phyloP scores from a whole-genome alignment of 805 yeast species.

The Huiozyma naganishii region DNA sequence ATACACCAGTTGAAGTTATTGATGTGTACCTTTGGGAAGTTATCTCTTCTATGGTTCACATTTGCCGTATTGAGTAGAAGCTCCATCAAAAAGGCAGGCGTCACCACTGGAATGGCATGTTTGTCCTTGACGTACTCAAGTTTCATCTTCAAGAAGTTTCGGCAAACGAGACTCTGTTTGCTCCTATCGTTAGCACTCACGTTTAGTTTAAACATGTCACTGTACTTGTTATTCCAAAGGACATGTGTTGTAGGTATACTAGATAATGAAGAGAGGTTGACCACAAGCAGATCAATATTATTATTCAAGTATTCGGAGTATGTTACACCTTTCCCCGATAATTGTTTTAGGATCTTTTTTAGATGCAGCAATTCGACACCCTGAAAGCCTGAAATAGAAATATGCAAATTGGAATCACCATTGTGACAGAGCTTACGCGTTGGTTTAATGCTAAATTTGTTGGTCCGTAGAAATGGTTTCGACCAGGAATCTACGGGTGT shows the following conservation, averaged over 20 bases:
- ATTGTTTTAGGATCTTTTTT: slow-evolving; percentile 44
- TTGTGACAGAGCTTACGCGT: slow-evolving; percentile 13
- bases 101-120: slow-evolving; percentile 24
- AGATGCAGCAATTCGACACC: slow-evolving; percentile 70
- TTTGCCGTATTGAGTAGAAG: slow-evolving; percentile 9
- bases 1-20: slow-evolving; percentile 27
- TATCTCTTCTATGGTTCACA: background rate
- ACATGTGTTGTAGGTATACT: slow-evolving; percentile 18
- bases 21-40: slow-evolving; percentile 7
- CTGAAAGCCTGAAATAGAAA: slow-evolving; percentile 62
- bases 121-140: slow-evolving; percentile 22
- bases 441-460: slow-evolving; percentile 20
- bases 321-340: slow-evolving; percentile 31
- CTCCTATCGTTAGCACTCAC: slow-evolving; percentile 5
- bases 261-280: slow-evolving; percentile 21
- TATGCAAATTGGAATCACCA: slow-evolving; percentile 8
- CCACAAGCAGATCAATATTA: slow-evolving; percentile 21
- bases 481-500: slow-evolving; percentile 52
- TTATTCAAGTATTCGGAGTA: slow-evolving; percentile 20
- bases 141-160: slow-evolving; percentile 26
- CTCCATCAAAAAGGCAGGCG: slow-evolving; percentile 24
- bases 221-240: slow-evolving; percentile 23
- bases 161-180: slow-evolving; percentile 17
- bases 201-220: slow-evolving; percentile 15
- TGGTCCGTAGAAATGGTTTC: slow-evolving; percentile 32